A percentile compares a stretch with the other conserved stretches of the same genome.
phyloP scores from a whole-genome alignment of 176 grass and related monocot species.

The Hordeum vulgare region MorexV3_pseudomolecules_assembly NC_058520.1:287456310-287456809 shows the following conservation, averaged over 20 bases:
- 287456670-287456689: constrained; percentile 34
- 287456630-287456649: constrained; percentile 46
- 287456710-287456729: constrained; percentile 17
- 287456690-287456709: background rate
- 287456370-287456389: background rate
- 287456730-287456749: background rate
- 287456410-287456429: background rate
- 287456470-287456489: background rate
- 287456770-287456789: background rate
- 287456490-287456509: background rate
- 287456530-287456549: background rate
- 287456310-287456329: background rate
- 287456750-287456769: background rate
- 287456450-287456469: background rate
- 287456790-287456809: constrained; percentile 4
- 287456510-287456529: background rate
- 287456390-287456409: background rate
- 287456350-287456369: background rate
- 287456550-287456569: background rate
- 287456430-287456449: background rate
- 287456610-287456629: constrained; percentile 48
- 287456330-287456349: background rate
- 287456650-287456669: constrained; percentile 32
- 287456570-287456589: background rate
- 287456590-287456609: background rate